Base-by-base conservation (phyloP, 2,329 filamentous ascomycete species). In the Pseudogymnoascus sp. region DNA sequence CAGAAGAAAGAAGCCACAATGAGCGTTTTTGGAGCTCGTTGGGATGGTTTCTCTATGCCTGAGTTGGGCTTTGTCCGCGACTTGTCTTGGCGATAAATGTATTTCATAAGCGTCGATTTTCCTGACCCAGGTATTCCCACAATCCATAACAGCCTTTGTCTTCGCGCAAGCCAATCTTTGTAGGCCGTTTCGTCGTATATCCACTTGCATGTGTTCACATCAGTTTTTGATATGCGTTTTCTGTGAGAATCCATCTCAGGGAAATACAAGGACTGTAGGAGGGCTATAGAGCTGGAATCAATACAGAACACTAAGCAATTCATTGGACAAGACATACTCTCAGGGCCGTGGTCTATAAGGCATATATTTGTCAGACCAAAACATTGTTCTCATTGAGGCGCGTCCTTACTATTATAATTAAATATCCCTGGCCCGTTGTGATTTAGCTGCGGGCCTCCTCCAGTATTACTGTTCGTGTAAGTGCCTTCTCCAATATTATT, bases 91-190 rank as follows among this genome's bases (percentile, higher is more conserved):
- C n/a, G 10, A 13, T 7, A 62, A 0, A 69, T 58, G 39, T 63
- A 63, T 6, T 59, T 63, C 67, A 69, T 67, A 3, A 69, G 8
- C 6, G 67, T 67, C n/a, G 61, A 63, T 52, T 63, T 63, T 21
- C 61, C 61, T 12, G 61, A 61, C 15, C 59, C 59, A n/a, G 67
- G 64, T 33, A 66, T 67, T 0, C 67, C 67, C 9, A 58, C 61
- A 8, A 68, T 52, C 66, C 66, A 69, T 13, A 67, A 67, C 1
- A 67, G 15, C 2, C 59, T 60, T 5, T 52, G n/a, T 6, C 9
- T 40, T 39, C 7, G 33, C 2, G 31, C 45, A 5, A 69, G 52
- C 67, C 67, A 69, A 7, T 61, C 3, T 0, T 36, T 3, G 35
- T 68, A 64, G 33, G 45, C 15, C 18, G 12, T 12, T 7, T 60